phyloP scores from a whole-genome alignment of 345 rosid species.

The Physaria fendleri region DNA sequence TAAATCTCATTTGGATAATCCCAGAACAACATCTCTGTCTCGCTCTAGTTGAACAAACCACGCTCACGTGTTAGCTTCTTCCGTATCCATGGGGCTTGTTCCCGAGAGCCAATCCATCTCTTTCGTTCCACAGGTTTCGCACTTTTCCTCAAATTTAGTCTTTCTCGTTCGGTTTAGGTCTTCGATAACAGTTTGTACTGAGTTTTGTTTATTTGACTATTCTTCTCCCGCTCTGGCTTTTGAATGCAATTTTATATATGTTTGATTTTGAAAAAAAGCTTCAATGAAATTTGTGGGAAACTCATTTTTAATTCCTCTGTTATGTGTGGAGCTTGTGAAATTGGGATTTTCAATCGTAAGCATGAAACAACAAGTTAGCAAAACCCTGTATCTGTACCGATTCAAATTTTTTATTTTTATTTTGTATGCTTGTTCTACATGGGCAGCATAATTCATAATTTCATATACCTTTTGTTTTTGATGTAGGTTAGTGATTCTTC shows the following conservation, averaged over 20 bases:
- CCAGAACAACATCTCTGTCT: background rate
- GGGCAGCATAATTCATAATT: too few relatives aligned
- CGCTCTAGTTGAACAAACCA: background rate
- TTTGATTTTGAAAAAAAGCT: background rate
- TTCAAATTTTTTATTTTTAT: too few relatives aligned
- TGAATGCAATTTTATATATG: background rate
- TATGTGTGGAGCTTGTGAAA: background rate
- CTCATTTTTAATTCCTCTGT: background rate
- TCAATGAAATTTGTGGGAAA: background rate
- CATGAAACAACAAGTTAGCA: too few relatives aligned
- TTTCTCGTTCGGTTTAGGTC: background rate
- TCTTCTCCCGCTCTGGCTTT: background rate
- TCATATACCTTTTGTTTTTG: too few relatives aligned
- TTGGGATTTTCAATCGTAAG: background rate
- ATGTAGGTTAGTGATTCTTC: slow-evolving; percentile 59
- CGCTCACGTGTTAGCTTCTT: slow-evolving; percentile 21
- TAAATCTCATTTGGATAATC: too few relatives aligned
- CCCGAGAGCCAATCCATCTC: slow-evolving; percentile 36
- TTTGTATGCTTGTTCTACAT: too few relatives aligned
- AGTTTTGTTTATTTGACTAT: slow-evolving; percentile 1
- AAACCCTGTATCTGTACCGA: too few relatives aligned
- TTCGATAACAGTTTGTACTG: background rate
- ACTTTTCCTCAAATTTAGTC: too few relatives aligned
- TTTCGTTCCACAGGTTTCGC: slow-evolving; percentile 41
- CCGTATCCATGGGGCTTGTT: slow-evolving; percentile 44